Evolutionary conservation across 306 rosid genomes (phyloP), one percentile per base, ranked within the genome.

Genomic region (Fagus sylvatica): DNA sequence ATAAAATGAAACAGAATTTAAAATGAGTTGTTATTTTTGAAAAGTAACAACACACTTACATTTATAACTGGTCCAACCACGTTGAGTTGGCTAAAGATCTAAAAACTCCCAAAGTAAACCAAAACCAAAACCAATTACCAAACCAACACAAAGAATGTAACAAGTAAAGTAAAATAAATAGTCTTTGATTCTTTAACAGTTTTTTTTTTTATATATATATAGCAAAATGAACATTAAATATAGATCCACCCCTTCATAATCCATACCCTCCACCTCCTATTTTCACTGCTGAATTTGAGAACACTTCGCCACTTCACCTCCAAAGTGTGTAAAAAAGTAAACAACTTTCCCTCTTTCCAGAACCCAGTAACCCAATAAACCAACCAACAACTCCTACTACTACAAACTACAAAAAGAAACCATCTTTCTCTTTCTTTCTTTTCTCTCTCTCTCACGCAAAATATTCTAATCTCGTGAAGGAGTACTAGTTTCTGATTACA

Each of bases 361-460:
- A 30, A 55, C 54, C 22, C 30, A 68, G 62, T 34, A 41, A 1
- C 76, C 73, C 71, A 66, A 16, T 62, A 49, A 17, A n/a, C 75
- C 59, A 36, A 33, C 40, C 16, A 56, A 51, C 66, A 6, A 28
- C 40, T 33, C 72, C 72, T 59, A 57, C 69, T 59, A 83, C 85
- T 8, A 43, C 13, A 7, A 71, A 84, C 89, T 61, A 13, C 56
- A 57, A 51, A 66, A 46, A 10, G 51, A 46, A 10, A 46, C 51
- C 40, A 65, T 17, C 37, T 40, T 57, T 16, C 73, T 71, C 76
- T 33, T 74, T 69, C 53, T 66, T 43, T 61, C 57, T 39, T 42
- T 36, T 32, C 66, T n/a, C 19, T 3, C 33, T 33, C 2, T 49
- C 76, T 9, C 73, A 73, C 61, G 65, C 74, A 53, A 81, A 55